Evolutionary conservation across 768 basidiomycete species (phyloP), one percentile per base, ranked within the genome.

Genomic region (Coprinopsis cinerea): DNA sequence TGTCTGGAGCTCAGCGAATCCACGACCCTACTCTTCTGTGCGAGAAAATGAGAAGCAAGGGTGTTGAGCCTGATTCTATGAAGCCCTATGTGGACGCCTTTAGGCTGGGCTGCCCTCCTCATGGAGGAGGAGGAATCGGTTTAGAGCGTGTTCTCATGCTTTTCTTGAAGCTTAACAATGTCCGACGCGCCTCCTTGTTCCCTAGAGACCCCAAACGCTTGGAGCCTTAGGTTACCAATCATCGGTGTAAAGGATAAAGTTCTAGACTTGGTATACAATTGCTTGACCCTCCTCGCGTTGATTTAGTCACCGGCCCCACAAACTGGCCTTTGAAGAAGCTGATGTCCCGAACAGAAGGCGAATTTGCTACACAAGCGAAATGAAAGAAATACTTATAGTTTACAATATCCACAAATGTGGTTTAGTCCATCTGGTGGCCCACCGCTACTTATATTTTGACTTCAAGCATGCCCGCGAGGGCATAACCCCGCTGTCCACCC

Each of bases 1-100:
- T 98, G 34, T 97, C 95, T 2, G 96, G 96, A 14, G 96, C 95
- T 23, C 96, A 99, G 66, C 92, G 96, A 68, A 85, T 98, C 48
- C 96, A 99, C 69, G 92, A 97, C 57, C 80, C 96, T 4, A 67
- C 69, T 10, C 71, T 97, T 47, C 81, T 98, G 53, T 74, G 73
- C 46, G 79, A 90, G 69, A 81, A 88, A 67, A 97, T 98, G 93
- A 76, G 75, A 51, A 73, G 70, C 56, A 89, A 87, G 63, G 92
- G 90, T 11, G 85, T 98, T 55, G 89, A 95, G 64, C 95, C 94
- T 4, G 85, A 81, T 18, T 83, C 81, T 22, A 97, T 98, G 94
- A 82, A 85, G 65, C 79, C 78, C 50, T 99, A 99, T 67, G 65
- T 98, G 39, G 92, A 98, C 62, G 93, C 85, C 15, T 99, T 99